These are phyloP conservation scores for Kluyveromyces dobzhanskii DNA, from an alignment of 805 yeast species.

Conservation along the genomic window DNA sequence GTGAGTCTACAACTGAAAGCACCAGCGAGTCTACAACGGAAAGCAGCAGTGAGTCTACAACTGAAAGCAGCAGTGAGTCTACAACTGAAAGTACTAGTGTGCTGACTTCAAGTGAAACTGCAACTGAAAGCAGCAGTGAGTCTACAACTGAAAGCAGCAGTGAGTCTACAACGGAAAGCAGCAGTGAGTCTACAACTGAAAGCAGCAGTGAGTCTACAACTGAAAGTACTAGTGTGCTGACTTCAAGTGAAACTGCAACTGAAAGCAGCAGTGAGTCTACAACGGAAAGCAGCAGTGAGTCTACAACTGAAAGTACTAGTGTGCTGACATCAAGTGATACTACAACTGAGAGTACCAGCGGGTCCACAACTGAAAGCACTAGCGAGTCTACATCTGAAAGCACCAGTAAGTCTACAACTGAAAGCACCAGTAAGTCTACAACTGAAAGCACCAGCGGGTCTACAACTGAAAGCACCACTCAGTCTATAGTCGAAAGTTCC, in stretches of 20 bases:
- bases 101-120: too few relatives aligned
- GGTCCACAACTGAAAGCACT: neutral
- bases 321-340: neutral
- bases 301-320: too few relatives aligned
- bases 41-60: neutral
- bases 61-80: too few relatives aligned
- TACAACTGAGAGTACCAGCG: neutral
- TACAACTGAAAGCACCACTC: neutral
- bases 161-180: too few relatives aligned
- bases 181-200: neutral
- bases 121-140: neutral
- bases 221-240: neutral
- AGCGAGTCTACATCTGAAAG: neutral
- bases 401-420: neutral
- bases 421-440: neutral
- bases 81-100: too few relatives aligned
- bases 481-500: neutral
- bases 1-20: neutral
- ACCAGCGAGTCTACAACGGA: neutral
- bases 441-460: neutral
- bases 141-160: too few relatives aligned
- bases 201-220: neutral
- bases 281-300: too few relatives aligned
- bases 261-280: too few relatives aligned
- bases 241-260: too few relatives aligned